Base-by-base conservation (phyloP, 805 yeast genomes). In the Cyberlindnera nakhonratchasimensis region DNA sequence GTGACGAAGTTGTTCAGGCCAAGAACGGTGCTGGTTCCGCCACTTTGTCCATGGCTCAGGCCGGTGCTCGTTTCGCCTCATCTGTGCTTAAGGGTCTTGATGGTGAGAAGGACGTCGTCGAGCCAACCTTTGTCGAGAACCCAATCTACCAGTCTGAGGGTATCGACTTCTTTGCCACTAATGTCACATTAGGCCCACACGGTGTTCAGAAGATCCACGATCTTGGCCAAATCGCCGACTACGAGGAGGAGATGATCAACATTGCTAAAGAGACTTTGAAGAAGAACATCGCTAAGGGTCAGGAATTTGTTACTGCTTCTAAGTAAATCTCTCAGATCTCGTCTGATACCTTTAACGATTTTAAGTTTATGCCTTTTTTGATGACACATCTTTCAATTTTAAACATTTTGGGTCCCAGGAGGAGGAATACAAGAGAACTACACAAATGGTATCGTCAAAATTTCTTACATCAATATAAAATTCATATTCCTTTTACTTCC, bases 1-100 rank as follows among this genome's bases (percentile, higher is more conserved):
- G 96, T 72, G 96, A 87, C 63, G 96, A 87, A 75, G 95, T 87
- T 54, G 96, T 87, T 57, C 75, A 86, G 71, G 96, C 96, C 58
- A 87, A 87, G 76, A 80, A 86, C 61, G 96, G 96, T 67, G 88
- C 90, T 55, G 96, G 96, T 58, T 86, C 95, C 25, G 95, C 95
- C 55, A 87, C 96, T 48, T 74, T 87, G 57, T 87, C 96, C 50
- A 87, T 87, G 96, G 95, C 95, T 46, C 86, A 80, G 65, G 95
- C 96, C 43, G 96, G 93, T 69, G 82, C 86, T 46, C 77, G 80
- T 66, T 80, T 84, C 63, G 77, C 85, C 54, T 71, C 79, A 60
- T 69, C 86, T 22, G 80, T 81, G 29, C 67, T 82, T 57, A 67
- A 75, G 59, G 86, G 86, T 62, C 68, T 78, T 50, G 75, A 76